Conservation (phyloP, 805 yeast species). For the Candida coquimbonensis region DNA sequence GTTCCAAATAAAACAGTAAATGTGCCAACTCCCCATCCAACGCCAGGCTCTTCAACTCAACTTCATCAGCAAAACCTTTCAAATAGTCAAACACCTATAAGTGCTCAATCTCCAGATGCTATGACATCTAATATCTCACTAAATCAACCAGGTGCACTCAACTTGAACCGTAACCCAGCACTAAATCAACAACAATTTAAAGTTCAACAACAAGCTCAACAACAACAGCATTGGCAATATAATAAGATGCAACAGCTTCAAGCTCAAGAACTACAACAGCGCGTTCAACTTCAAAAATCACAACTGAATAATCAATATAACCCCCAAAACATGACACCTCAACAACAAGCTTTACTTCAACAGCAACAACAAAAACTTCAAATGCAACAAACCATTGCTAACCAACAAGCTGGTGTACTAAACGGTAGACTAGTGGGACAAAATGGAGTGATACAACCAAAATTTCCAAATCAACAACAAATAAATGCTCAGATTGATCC, state of each 20-base stretch:
- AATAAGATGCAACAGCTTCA: slow-evolving; percentile 18
- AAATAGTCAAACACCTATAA: not conserved
- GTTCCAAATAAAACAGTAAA: not conserved
- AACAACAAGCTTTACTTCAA: slow-evolving; percentile 10
- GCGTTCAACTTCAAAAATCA: slow-evolving; percentile 20
- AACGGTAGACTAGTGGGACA: slow-evolving; percentile 14
- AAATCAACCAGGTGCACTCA: slow-evolving; percentile 18
- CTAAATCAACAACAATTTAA: slow-evolving; percentile 6
- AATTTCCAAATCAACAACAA: slow-evolving; percentile 1
- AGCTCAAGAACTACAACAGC: slow-evolving; percentile 18
- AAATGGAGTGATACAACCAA: not conserved
- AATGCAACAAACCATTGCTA: slow-evolving; percentile 5
- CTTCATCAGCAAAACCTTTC: slow-evolving; percentile 1
- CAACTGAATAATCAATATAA: slow-evolving; percentile 15
- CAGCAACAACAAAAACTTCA: slow-evolving; percentile 12
- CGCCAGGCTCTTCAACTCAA: not conserved
- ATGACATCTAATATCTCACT: slow-evolving; percentile 5
- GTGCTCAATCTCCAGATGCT: not conserved
- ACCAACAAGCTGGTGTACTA: slow-evolving; percentile 3
- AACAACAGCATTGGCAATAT: slow-evolving; percentile 13
- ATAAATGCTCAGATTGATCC: not conserved
- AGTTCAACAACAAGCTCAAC: slow-evolving; percentile 1
- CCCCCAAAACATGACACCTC: slow-evolving; percentile 5
- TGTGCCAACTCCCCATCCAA: not conserved
- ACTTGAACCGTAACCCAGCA: not conserved